A percentile compares a stretch with the other conserved stretches of the same genome.
Evolutionary conservation across 2,329 filamentous ascomycete species (phyloP).

Genomic region (Ophiocordyceps unilateralis): DNA sequence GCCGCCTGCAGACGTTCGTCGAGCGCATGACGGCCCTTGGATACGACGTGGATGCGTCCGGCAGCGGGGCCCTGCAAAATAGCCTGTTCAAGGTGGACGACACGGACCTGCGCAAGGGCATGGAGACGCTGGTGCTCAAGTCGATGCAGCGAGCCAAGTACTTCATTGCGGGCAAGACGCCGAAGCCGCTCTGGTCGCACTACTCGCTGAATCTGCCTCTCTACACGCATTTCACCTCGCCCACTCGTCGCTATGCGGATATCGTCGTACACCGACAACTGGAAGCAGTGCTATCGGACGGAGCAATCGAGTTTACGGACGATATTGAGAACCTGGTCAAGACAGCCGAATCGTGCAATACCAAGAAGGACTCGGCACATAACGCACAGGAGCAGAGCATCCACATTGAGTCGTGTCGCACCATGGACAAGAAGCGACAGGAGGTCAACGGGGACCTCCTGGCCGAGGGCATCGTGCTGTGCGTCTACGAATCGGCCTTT

Average conservation of each 20-base stretch:
- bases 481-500: constrained; percentile 96
- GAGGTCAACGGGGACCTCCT: constrained; percentile 83
- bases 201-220: constrained; percentile 84
- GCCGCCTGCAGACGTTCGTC: constrained; percentile 76
- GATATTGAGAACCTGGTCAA: constrained; percentile 79
- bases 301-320: constrained; percentile 69
- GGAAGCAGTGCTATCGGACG: constrained; percentile 68
- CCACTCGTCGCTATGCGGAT: constrained; percentile 86
- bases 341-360: constrained; percentile 91
- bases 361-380: constrained; percentile 96
- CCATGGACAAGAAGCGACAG: constrained; percentile 82
- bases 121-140: constrained; percentile 92
- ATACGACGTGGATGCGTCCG: constrained; percentile 75
- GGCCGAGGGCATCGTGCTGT: constrained; percentile 87
- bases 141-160: constrained; percentile 95
- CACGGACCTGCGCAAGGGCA: constrained; percentile 78
- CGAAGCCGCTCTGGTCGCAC: constrained; percentile 65
- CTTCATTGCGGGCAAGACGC: constrained; percentile 65
- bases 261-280: constrained; percentile 91
- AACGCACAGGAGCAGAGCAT: constrained; percentile 97
- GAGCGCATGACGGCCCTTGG: constrained; percentile 87
- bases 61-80: constrained; percentile 82
- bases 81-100: constrained; percentile 91
- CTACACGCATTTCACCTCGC: constrained; percentile 96
- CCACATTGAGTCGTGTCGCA: constrained; percentile 91